Percentiles rank a stretch among this genome's conserved stretches.
These are phyloP conservation scores for Pelargonium cotyledonis DNA, from an alignment of 441 rosid genomes.

Conservation along the genomic window DNA sequence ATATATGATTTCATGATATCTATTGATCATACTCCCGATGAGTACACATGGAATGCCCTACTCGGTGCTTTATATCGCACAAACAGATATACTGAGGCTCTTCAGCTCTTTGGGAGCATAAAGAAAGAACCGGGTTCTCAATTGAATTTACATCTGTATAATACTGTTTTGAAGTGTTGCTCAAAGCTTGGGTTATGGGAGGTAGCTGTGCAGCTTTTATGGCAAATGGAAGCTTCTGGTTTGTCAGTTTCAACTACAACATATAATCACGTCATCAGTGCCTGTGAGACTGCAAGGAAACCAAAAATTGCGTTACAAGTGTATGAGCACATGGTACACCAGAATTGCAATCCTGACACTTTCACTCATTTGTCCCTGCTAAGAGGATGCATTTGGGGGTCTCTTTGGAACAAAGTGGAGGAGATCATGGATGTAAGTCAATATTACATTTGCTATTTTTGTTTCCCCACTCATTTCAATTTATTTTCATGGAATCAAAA, in stretches of 20 bases:
- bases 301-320: constrained; percentile 65
- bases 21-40: constrained; percentile 49
- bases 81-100: constrained; percentile 38
- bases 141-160: constrained; percentile 47
- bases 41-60: constrained; percentile 73
- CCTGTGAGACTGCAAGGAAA: constrained; percentile 67
- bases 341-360: constrained; percentile 45
- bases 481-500: background rate
- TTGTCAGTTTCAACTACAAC: constrained; percentile 42
- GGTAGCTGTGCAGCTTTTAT: constrained; percentile 63
- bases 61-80: constrained; percentile 51
- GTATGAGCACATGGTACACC: constrained; percentile 57
- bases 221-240: constrained; percentile 63
- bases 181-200: constrained; percentile 74
- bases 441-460: background rate
- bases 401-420: constrained; percentile 61
- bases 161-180: constrained; percentile 63
- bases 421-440: constrained; percentile 52
- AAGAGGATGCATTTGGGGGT: constrained; percentile 76
- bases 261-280: constrained; percentile 56
- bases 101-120: constrained; percentile 46
- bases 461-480: background rate
- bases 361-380: constrained; percentile 59
- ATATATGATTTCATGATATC: constrained; percentile 34
- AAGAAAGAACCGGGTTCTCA: constrained; percentile 30